phyloP scores from a whole-genome alignment of 306 rosid genomes.

The Biancaea sappan region DNA sequence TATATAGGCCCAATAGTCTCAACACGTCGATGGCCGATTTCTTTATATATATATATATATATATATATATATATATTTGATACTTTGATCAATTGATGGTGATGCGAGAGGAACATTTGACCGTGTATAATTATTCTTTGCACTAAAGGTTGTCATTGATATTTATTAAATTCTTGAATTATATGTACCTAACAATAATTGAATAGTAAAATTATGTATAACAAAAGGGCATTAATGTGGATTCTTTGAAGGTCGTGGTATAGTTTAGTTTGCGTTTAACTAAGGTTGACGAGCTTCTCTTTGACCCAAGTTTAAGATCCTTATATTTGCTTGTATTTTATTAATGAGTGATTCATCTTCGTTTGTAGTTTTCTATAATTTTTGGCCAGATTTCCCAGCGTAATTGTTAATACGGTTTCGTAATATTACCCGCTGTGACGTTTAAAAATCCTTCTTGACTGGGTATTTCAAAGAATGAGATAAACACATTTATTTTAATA shows the following conservation, averaged over 20 bases:
- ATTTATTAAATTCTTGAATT: background rate
- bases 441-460: no score
- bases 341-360: background rate
- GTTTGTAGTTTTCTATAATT: background rate
- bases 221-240: background rate
- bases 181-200: background rate
- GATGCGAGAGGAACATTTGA: slow-evolving; percentile 26
- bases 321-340: background rate
- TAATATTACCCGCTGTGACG: background rate
- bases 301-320: background rate
- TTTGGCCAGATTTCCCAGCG: background rate
- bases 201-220: background rate
- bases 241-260: background rate
- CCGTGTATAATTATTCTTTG: slow-evolving; percentile 16
- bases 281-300: background rate
- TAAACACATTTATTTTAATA: no score
- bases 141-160: slow-evolving; percentile 11
- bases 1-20: no score
- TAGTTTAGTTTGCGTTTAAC: background rate
- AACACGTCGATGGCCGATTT: no score
- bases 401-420: background rate
- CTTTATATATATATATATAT: no score
- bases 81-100: slow-evolving; percentile 3
- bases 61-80: background rate
- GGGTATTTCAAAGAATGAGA: no score